Base-by-base conservation (phyloP, 352 stramenopile species). In the Phytophthora tentaculata region DNA sequence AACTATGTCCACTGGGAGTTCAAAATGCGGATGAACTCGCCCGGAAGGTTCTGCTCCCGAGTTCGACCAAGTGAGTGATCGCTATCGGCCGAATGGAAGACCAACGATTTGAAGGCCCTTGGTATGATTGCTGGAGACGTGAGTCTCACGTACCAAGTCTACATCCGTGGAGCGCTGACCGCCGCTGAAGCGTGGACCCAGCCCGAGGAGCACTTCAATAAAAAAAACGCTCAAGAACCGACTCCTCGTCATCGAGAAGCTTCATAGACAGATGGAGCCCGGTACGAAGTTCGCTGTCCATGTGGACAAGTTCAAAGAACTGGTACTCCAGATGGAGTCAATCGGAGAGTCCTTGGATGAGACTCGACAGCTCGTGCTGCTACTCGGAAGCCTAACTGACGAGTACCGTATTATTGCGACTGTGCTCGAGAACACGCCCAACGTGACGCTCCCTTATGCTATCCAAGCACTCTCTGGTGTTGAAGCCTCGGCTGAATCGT, bases 151-250 rank as follows among this genome's bases (percentile, higher is more conserved):
- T 59, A 67, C 49, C 58, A 76, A 61, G 52, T 67, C 14, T 64
- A 72, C 24, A 66, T n/a, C n/a, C n/a, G n/a, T n/a, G n/a, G n/a
- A n/a, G n/a, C n/a, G n/a, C n/a, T n/a, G n/a, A n/a, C n/a, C n/a
- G n/a, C n/a, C n/a, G n/a, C n/a, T n/a, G n/a, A n/a, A n/a, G n/a
- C n/a, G n/a, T n/a, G n/a, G n/a, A 3, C 49, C 12, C 4, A 28
- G 17, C 77, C 6, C n/a, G n/a, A 58, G 7, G 49, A 67, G 17
- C 67, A 71, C 35, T 68, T 65, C 29, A 74, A 76, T 24, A n/a
- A n/a, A 45, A 12, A 47, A 20, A 6, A 74, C 56, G n/a, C 32
- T 78, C 7, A 58, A 82, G 56, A 77, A 77, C 74, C n/a, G 41
- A n/a, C n/a, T 48, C 41, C 16, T 24, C n/a, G 17, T 48, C 0